These are phyloP conservation scores for Rhypophila decipiens DNA, from an alignment of 495 filamentous ascomycete species.

Conservation along the genomic window DNA sequence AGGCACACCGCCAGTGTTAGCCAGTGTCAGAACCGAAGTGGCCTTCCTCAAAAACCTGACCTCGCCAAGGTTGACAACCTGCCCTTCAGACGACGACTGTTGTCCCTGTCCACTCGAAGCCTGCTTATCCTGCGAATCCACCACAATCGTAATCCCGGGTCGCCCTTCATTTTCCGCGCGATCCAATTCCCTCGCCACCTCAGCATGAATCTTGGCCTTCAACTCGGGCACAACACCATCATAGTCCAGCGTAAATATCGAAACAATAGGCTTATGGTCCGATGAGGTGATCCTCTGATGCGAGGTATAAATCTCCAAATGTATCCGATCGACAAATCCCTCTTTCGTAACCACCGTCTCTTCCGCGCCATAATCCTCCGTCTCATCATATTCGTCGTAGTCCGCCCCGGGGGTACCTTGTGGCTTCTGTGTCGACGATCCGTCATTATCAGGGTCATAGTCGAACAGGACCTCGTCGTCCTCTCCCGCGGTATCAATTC, in stretches of 20 bases:
- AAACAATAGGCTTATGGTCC: conserved; percentile 88
- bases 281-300: conserved; percentile 86
- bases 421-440: conserved; percentile 34
- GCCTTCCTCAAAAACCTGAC: conserved; percentile 61
- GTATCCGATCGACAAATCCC: conserved; percentile 56
- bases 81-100: conserved; percentile 30
- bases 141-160: conserved; percentile 75
- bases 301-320: conserved; percentile 69
- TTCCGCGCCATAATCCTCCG: conserved; percentile 25
- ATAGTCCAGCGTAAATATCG: conserved; percentile 72
- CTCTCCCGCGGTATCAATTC: conserved; percentile 64
- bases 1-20: conserved; percentile 77
- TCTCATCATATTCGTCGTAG: conserved; percentile 58
- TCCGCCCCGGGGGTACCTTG: conserved; percentile 37
- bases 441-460: conserved; percentile 79
- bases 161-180: conserved; percentile 87
- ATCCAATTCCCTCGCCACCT: conserved; percentile 84
- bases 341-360: conserved; percentile 47
- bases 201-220: conserved; percentile 75
- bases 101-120: conserved; percentile 10
- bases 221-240: conserved; percentile 78
- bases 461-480: conserved; percentile 86
- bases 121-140: conserved; percentile 48
- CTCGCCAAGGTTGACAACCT: conserved; percentile 70
- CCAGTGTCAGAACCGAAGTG: conserved; percentile 65